These are phyloP conservation scores for Craterostigma plantagineum DNA, from an alignment of 257 asterid genomes.

Conservation along the genomic window DNA sequence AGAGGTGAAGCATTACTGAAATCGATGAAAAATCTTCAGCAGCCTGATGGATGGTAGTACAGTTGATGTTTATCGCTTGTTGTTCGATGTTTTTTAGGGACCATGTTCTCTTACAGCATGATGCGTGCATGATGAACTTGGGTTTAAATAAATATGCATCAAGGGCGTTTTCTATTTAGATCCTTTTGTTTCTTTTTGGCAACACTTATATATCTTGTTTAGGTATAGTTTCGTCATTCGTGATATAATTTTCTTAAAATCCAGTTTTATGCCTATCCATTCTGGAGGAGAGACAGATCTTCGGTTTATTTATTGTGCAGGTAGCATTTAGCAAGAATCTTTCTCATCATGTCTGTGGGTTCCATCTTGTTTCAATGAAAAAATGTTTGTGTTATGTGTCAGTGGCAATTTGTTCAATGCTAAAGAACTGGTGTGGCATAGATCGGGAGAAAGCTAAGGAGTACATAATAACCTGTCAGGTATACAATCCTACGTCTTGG, in stretches of 20 bases:
- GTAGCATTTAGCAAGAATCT: no score
- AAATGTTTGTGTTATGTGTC: constrained; percentile 17
- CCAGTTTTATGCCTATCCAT: constrained; percentile 87
- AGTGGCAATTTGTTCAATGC: constrained; percentile 75
- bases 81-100: constrained; percentile 1
- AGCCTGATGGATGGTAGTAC: constrained; percentile 81
- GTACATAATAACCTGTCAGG: constrained; percentile 74
- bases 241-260: constrained; percentile 12
- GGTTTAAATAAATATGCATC: no score
- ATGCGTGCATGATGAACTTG: no score
- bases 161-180: no score
- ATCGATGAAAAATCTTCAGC: constrained; percentile 92
- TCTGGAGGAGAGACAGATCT: constrained; percentile 92
- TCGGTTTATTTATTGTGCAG: constrained; percentile 89
- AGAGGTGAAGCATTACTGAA: constrained; percentile 30
- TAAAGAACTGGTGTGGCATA: constrained; percentile 87
- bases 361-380: constrained; percentile 8
- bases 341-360: no score
- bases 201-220: background rate
- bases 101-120: background rate
- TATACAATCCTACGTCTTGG: constrained; percentile 13
- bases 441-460: constrained; percentile 67
- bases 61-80: constrained; percentile 2
- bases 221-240: background rate
- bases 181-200: background rate